Percentiles rank a stretch among this genome's conserved stretches.
These are phyloP conservation scores for Echria macrotheca DNA, from an alignment of 495 filamentous ascomycete genomes.

Conservation along the genomic window DNA sequence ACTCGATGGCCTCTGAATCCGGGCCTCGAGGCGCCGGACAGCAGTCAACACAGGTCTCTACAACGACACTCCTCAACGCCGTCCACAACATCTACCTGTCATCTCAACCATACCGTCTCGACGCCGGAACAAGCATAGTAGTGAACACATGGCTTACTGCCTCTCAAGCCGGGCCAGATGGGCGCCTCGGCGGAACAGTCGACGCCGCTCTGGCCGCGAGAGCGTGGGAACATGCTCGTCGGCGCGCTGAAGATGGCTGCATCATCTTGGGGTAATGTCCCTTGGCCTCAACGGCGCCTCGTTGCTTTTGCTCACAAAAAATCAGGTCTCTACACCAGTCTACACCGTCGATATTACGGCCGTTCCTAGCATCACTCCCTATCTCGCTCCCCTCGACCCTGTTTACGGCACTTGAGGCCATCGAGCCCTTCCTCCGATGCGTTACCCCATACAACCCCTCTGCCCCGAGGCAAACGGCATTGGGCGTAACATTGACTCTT, in stretches of 20 bases:
- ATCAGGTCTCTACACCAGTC: conserved; percentile 82
- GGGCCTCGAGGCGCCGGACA: conserved; percentile 56
- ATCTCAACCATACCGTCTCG: conserved; percentile 71
- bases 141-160: conserved; percentile 94
- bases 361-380: conserved; percentile 76
- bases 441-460: conserved; percentile 88
- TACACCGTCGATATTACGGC: conserved; percentile 74
- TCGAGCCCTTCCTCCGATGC: conserved; percentile 80
- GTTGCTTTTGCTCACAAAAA: too few relatives aligned
- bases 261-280: conserved; percentile 72
- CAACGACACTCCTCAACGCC: conserved; percentile 84
- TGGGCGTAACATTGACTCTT: conserved; percentile 76
- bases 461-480: conserved; percentile 70
- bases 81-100: conserved; percentile 86
- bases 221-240: conserved; percentile 95
- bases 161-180: conserved; percentile 57
- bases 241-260: conserved; percentile 92
- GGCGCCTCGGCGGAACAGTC: conserved; percentile 66
- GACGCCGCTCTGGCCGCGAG: conserved; percentile 72
- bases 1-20: conserved; percentile 65
- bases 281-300: too few relatives aligned
- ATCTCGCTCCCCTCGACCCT: conserved; percentile 66
- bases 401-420: conserved; percentile 67
- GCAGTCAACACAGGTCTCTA: conserved; percentile 77
- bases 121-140: conserved; percentile 86